Evolutionary conservation across 176 grass and related monocot species (phyloP), one percentile per base, ranked within the genome.

Genomic region (Triticum aestivum): DNA sequence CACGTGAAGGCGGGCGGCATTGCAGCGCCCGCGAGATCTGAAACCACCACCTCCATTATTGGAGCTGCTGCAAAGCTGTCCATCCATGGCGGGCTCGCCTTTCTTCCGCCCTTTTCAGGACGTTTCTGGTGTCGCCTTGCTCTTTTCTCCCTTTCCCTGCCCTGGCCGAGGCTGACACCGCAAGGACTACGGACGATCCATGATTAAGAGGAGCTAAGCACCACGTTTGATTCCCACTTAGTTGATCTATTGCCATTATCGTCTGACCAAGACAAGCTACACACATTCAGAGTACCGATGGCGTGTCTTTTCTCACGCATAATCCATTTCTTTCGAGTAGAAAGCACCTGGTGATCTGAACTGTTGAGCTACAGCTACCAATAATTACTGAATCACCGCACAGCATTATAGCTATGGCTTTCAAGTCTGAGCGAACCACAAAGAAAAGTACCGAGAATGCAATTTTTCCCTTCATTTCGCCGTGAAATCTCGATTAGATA

Each of bases 31-130:
- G 63, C 73, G 34, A 83, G 79, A 87, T 87, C 89, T 87, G 80
- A 87, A 87, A 23, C 21, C 29, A 17, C 17, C 68, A 12, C 17
- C 67, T 34, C 20, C 85, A 91, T 85, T 88, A 85, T 88, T 85
- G 81, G 44, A 73, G 35, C 58, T 21, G 35, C 58, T 4, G n/a
- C 65, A 52, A 80, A 90, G 75, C 58, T 54, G 61, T 23, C 41
- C 56, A 49, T 10, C 82, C 33, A 79, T 44, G 67, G 87, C 86
- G 51, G 33, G 49, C 75, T 37, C 3, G 13, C 9, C 21, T 78
- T 47, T 47, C 44, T 58, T 77, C 24, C 42, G 9, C 34, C 23
- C 59, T 85, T 75, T 56, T 42, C 75, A 39, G 33, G 44, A 68
- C 72, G 73, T 75, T 59, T 84, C 18, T 58, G 77, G 83, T 32